Base-by-base conservation (phyloP, 345 rosid genomes). In the Eucalyptus polybractea region DNA sequence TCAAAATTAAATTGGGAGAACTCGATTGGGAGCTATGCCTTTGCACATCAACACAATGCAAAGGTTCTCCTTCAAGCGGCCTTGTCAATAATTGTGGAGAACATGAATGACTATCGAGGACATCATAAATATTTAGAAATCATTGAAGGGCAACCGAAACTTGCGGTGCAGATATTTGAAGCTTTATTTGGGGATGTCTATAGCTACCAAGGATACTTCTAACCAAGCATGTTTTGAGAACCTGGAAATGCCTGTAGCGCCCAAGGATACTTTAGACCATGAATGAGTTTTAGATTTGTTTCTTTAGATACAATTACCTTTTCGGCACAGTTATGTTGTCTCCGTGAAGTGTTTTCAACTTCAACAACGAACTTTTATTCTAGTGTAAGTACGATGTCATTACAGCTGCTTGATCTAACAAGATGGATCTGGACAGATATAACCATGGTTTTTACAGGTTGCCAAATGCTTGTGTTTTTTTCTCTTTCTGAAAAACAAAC, bases 11-110 rank as follows among this genome's bases (percentile, higher is more conserved):
- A 91, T 89, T 93, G 95, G 94, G 96, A 97, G 87, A 97, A 95
- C 81, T 95, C 95, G 29, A 91, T 97, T 42, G 90, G 93, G 94
- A 94, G 91, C 89, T 96, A 95, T 88, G 95, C 95, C 50, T 96
- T 96, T 89, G 98, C 98, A 16, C 97, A 94, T 91, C 99, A 95
- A 94, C 96, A 97, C 90, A 92, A 93, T 29, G 96, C 99, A 8
- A 95, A 95, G 87, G 94, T 91, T 54, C 65, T 96, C 6, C 96
- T 95, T 50, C 95, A 95, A 9, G 86, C 94, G 22, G 8, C 45
- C 45, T 44, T 44, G 45, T 44, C 93, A 93, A 44, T 8, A 44
- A 44, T 44, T 44, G 47, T 44, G 47, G 47, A 44, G 47, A 44
- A 44, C 47, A 44, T 44, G 47, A 44, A 44, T 44, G 45, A 44